phyloP scores from a whole-genome alignment of 2,329 filamentous ascomycete genomes.

The Trichoderma koningii region DNA sequence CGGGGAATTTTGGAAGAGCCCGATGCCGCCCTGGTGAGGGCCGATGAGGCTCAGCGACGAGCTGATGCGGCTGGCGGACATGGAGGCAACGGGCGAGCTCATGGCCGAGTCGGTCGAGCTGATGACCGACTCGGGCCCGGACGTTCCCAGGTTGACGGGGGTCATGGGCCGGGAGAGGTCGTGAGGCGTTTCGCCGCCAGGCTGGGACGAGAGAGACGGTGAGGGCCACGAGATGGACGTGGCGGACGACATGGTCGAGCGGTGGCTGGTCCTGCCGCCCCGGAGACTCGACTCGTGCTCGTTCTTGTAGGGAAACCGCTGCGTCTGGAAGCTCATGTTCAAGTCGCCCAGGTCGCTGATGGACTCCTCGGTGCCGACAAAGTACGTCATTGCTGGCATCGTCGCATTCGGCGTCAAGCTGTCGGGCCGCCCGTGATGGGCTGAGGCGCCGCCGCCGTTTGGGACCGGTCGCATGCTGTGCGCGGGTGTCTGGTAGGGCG shows the following conservation, averaged over 20 bases:
- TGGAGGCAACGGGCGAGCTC: conserved; percentile 52
- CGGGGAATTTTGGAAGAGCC: conserved; percentile 8
- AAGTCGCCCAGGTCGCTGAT: conserved; percentile 34
- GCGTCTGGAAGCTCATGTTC: conserved; percentile 15
- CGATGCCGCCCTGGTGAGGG: conserved; percentile 31
- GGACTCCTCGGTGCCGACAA: conserved; percentile 41
- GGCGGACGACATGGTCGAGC: conserved; percentile 21
- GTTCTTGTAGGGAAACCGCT: conserved; percentile 10
- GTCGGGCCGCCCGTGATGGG: conserved; percentile 26
- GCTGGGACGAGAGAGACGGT: conserved; percentile 23
- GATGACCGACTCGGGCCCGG: conserved; percentile 39
- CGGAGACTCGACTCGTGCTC: conserved; percentile 7
- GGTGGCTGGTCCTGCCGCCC: conserved; percentile 15
- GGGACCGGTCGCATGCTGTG: conserved; percentile 31
- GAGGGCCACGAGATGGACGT: conserved; percentile 27
- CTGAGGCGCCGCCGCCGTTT: conserved; percentile 25
- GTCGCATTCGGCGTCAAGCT: conserved; percentile 28
- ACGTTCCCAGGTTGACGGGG: conserved; percentile 34
- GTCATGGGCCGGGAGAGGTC: conserved; percentile 36
- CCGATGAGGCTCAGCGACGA: conserved; percentile 32
- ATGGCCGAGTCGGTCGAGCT: conserved; percentile 56
- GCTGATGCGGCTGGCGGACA: conserved; percentile 38
- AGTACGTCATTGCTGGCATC: conserved; percentile 38
- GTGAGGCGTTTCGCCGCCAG: conserved; percentile 27
- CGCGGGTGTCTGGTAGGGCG: neutral